Base-by-base conservation (phyloP, 257 asterid genomes). In the Przewalskia tangutica region DNA sequence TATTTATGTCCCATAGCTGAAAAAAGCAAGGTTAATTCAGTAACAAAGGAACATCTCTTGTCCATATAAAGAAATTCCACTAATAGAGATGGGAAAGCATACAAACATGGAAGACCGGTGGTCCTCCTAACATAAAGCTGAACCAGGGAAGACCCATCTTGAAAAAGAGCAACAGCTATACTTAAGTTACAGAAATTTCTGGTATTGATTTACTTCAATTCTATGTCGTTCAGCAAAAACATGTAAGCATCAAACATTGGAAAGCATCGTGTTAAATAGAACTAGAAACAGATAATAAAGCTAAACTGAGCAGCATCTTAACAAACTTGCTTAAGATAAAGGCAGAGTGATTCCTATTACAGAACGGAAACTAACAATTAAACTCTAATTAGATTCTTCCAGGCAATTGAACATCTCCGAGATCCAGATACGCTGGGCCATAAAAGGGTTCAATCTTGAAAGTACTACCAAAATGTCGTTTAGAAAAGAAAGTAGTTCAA, bases 1-100 rank as follows among this genome's bases (percentile, higher is more conserved):
- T 93, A 83, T 92, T 93, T 81, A 93, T 87, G 87, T 93, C 97
- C 97, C 97, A 93, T 84, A 93, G 83, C 97, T 93, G 92, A 86
- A 86, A 85, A 7, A 84, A 66, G 79, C 82, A 82, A 40, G 42
- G 82, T 83, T 48, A 75, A 8, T 18, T 75, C 62, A 71, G 79
- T 46, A 48, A 48, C 18, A 12, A 67, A 8, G 38, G 38, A 50
- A 71, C 78, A 71, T 27, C 55, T 71, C 17, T 13, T 7, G 42
- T 23, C 80, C 46, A 50, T 7, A 75, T 8, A 59, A 18, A 18
- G 66, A 63, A 34, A 34, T 32, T 32, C 42, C 3, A 12, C 70
- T 63, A 17, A 27, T 7, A 75, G 86, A 78, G 80, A 85, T 81
- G 67, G 81, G 18, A 81, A 82, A 78, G 70, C 20, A 75, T 50